Conservation (phyloP, 73 alveolate species). For the Uronychia setigera region DNA sequence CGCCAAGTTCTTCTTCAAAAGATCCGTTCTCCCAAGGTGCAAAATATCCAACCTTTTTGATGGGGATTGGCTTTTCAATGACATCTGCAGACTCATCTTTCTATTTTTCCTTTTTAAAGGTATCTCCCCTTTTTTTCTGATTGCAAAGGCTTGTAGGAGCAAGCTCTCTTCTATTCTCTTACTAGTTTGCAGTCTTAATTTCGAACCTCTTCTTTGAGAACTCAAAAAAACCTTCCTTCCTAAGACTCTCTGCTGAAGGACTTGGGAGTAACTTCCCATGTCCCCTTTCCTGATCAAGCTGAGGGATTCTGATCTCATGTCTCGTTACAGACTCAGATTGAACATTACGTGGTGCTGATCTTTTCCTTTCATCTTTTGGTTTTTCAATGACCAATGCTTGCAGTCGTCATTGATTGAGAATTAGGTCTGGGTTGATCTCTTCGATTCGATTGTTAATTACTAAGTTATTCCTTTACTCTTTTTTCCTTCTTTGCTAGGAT, state of each 20-base stretch:
- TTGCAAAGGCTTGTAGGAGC: not conserved
- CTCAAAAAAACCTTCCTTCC: not conserved
- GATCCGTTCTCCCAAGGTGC: not conserved
- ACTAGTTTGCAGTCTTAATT: not conserved
- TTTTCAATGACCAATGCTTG: not conserved
- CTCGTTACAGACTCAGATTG: too few species aligned
- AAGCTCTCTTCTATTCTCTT: not conserved
- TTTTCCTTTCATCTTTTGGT: not conserved
- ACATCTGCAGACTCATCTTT: not conserved
- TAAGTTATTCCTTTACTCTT: not conserved
- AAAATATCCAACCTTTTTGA: not conserved
- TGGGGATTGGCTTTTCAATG: too few species aligned
- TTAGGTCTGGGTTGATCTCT: not conserved
- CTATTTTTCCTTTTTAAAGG: not conserved
- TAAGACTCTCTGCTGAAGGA: not conserved
- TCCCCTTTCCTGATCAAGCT: not conserved
- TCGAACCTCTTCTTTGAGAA: not conserved
- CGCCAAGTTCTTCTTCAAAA: too few species aligned
- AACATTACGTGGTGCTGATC: not conserved
- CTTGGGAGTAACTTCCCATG: not conserved
- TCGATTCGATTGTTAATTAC: not conserved
- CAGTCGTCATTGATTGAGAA: not conserved
- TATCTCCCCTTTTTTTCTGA: not conserved
- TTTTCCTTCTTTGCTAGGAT: not conserved
- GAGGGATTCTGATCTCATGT: not conserved